A percentile compares a stretch with the other conserved stretches of the same genome.
phyloP scores from a whole-genome alignment of 2,329 filamentous ascomycete species.

The Ascochyta koolunga region DNA sequence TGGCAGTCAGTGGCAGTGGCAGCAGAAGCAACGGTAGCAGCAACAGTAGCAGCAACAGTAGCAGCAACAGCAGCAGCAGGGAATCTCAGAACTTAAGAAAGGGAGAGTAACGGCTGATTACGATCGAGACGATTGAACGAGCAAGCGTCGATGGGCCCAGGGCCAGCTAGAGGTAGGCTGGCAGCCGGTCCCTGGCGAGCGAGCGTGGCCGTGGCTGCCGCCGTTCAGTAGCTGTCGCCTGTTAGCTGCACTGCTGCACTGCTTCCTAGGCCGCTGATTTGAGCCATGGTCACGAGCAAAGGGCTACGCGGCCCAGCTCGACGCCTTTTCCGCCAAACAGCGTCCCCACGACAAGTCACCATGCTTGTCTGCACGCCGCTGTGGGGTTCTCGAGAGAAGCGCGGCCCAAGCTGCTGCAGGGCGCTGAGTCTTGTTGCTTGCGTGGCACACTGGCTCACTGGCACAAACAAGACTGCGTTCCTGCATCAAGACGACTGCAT shows the following conservation, averaged over 20 bases:
- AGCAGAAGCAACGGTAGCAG: too few species aligned
- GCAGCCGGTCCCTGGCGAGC: constrained; percentile 9
- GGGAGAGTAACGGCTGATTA: constrained; percentile 13
- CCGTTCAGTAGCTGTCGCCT: constrained; percentile 8
- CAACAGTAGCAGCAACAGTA: background rate
- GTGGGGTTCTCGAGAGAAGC: constrained; percentile 21
- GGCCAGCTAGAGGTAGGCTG: constrained; percentile 6
- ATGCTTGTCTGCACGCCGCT: constrained; percentile 23
- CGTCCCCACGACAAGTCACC: constrained; percentile 15
- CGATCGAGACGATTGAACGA: constrained; percentile 1
- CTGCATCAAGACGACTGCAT: too few species aligned
- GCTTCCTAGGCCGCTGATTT: constrained; percentile 11
- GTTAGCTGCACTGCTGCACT: background rate
- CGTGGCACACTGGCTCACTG: too few species aligned
- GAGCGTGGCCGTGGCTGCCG: constrained; percentile 8
- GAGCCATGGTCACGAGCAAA: constrained; percentile 8
- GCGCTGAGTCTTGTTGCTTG: constrained; percentile 2
- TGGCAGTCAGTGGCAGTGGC: too few species aligned
- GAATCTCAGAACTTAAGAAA: constrained; percentile 12
- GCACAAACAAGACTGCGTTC: background rate
- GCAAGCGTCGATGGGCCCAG: constrained; percentile 13
- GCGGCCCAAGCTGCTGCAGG: constrained; percentile 20
- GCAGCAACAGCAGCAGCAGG: constrained; percentile 8
- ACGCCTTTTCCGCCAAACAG: constrained; percentile 3
- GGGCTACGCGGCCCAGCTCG: constrained; percentile 6